Evolutionary conservation across 1,284 basidiomycete genomes (phyloP), one percentile per base, ranked within the genome.

Genomic region (Kalmanozyma brasiliensis): DNA sequence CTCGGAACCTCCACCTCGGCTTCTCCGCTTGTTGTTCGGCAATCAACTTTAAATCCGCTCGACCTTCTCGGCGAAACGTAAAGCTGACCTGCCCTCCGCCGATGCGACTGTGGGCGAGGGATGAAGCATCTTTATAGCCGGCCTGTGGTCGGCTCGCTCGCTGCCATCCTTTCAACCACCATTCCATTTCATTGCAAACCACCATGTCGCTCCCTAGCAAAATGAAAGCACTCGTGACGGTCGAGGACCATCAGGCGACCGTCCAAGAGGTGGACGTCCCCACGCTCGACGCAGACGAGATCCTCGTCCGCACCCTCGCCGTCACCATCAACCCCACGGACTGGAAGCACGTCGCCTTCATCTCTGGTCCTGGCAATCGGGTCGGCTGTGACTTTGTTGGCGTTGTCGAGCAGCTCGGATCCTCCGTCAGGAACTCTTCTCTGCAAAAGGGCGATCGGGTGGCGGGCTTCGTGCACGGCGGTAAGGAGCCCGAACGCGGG

Each of bases 301-400:
- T 78, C 17, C 63, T 79, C 29, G 49, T 81, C 41, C 63, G 67
- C 26, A 65, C 71, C 8, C 41, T 49, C 17, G 61, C 71, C 19
- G 66, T 77, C 17, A 76, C 76, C 3, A 67, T 81, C 57, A 81
- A 81, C 58, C 79, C 79, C 7, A 79, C 79, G 13, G 79, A 81
- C 49, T 77, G 74, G 77, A 77, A 78, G 73, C 77, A 63, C 82
- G 83, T 77, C 80, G 82, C 83, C 80, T 52, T 75, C 41, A 57
- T 79, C 20, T 52, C 71, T 4, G 82, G 72, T 69, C 73, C 80
- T 9, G 79, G 79, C 37, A 82, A 84, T 8, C 80, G 87, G 8
- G 78, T 87, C 10, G 89, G 89, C 6, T 84, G 82, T 17, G 89
- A 90, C 71, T 85, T 85, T 42, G 85, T 86, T 26, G 89, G 89